These are phyloP conservation scores for Fusarium heterosporum DNA, from an alignment of 2,329 filamentous ascomycete species.

Conservation along the genomic window DNA sequence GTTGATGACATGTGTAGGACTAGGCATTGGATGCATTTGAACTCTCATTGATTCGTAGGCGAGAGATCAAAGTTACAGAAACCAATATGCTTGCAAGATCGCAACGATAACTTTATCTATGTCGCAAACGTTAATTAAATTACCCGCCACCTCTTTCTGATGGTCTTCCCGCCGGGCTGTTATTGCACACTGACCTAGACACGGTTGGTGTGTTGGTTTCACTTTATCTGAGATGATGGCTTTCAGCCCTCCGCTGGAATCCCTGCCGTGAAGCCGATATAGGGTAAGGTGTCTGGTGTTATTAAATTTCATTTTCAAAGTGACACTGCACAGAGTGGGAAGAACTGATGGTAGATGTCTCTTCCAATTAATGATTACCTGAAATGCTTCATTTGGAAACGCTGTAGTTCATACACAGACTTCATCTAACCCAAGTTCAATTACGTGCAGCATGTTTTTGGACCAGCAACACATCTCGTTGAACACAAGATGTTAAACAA, in stretches of 20 bases:
- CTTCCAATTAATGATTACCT: neutral
- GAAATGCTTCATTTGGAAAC: neutral
- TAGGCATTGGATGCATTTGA: conserved; percentile 1
- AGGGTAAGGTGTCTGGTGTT: conserved; percentile 6
- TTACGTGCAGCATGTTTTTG: too few species aligned
- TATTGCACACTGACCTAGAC: neutral
- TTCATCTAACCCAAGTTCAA: too few species aligned
- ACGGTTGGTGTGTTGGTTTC: conserved; percentile 1
- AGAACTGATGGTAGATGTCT: neutral
- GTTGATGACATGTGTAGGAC: conserved; percentile 1
- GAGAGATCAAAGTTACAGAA: neutral
- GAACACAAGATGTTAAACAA: neutral
- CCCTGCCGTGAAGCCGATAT: neutral
- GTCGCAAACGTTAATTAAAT: neutral
- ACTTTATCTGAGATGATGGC: neutral
- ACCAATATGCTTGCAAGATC: conserved; percentile 1
- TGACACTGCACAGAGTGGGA: too few species aligned
- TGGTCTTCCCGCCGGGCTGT: conserved; percentile 6
- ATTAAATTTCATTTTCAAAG: neutral
- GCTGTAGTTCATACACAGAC: neutral
- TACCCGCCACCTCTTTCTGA: neutral
- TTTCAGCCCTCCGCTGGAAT: neutral
- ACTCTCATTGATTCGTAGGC: neutral
- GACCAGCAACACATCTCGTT: neutral
- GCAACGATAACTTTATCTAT: conserved; percentile 12